Conservation (phyloP, 2,329 filamentous ascomycete species). For the Zopfia rhizophila region DNA sequence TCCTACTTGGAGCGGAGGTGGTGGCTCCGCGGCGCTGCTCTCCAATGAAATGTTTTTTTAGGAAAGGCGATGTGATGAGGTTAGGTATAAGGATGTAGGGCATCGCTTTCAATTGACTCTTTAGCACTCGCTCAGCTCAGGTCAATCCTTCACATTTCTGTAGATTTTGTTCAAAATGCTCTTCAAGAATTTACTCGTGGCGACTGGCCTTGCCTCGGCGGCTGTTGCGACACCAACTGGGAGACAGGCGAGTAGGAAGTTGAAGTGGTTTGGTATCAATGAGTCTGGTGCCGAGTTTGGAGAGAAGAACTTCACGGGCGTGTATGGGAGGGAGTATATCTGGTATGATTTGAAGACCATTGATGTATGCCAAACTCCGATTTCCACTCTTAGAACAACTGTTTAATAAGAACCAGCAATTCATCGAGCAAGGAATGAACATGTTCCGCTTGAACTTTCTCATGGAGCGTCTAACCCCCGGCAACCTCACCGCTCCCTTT, state of each 20-base stretch:
- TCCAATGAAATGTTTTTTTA: too few species aligned
- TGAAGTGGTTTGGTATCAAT: conserved; percentile 60
- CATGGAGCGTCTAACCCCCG: conserved; percentile 68
- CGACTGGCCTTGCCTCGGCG: conserved; percentile 37
- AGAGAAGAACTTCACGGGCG: conserved; percentile 65
- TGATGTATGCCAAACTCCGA: conserved; percentile 36
- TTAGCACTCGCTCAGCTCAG: too few species aligned
- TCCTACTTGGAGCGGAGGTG: conserved; percentile 23
- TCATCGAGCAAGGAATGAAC: conserved; percentile 66
- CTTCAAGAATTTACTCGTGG: conserved; percentile 41
- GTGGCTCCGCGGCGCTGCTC: too few species aligned
- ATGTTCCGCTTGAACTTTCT: conserved; percentile 66
- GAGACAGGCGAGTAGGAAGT: conserved; percentile 35
- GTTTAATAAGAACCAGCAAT: too few species aligned
- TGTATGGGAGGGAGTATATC: conserved; percentile 68
- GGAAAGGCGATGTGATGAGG: too few species aligned
- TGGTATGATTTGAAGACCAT: conserved; percentile 66
- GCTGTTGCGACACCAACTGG: conserved; percentile 40
- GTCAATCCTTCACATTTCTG: too few species aligned
- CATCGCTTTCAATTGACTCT: too few species aligned
- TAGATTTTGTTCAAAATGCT: conserved; percentile 44
- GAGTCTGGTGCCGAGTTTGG: conserved; percentile 74
- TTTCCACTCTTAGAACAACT: conserved; percentile 3
- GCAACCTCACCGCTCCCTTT: conserved; percentile 57
- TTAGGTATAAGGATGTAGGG: too few species aligned